Evolutionary conservation across 106 monocot genomes (phyloP), one percentile per base, ranked within the genome.

Genomic region (Dendrobium chrysotoxum): DNA sequence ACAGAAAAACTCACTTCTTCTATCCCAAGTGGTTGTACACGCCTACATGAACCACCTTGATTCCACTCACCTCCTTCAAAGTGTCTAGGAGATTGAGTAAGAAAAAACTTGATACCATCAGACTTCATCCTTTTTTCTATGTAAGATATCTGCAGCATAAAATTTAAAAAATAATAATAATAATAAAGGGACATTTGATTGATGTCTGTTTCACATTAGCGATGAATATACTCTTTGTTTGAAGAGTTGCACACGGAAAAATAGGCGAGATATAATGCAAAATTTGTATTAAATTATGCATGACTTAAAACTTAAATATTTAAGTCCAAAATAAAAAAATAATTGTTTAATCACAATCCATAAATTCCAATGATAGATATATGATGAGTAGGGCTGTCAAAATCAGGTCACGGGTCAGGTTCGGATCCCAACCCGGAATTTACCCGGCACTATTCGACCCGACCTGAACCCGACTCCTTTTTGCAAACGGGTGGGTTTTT

Each of bases 11-110:
- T 53, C 71, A 94, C 97, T 86, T 98, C 28, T 38, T 81, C 45
- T 12, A 66, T n/a, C 6, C 72, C 81, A 4, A 98, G 71, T 66
- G 95, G 98, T 71, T 91, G 50, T 8, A 44, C 76, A 42, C 85
- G 91, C 39, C 74, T 77, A 75, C 98, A 98, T 38, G 90, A 88
- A 54, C 98, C 98, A 80, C 95, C 95, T 67, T 89, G 50, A 78
- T 91, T 83, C 98, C 98, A 98, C 30, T 98, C 98, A 78, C 98
- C 98, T 77, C 91, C 91, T 92, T 98, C 94, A 83, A 98, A 98
- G 89, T 98, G 98, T 67, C 98, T 92, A 15, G 98, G 98, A 80
- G 98, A 98, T 85, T 95, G 92, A 31, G 94, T 92, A 21, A 95
- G 91, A 46, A 95, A 95, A 53, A 91, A 86, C 55, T 85, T 88